These are phyloP conservation scores for Trametes polyzona DNA, from an alignment of 1,284 basidiomycete genomes.

Conservation along the genomic window DNA sequence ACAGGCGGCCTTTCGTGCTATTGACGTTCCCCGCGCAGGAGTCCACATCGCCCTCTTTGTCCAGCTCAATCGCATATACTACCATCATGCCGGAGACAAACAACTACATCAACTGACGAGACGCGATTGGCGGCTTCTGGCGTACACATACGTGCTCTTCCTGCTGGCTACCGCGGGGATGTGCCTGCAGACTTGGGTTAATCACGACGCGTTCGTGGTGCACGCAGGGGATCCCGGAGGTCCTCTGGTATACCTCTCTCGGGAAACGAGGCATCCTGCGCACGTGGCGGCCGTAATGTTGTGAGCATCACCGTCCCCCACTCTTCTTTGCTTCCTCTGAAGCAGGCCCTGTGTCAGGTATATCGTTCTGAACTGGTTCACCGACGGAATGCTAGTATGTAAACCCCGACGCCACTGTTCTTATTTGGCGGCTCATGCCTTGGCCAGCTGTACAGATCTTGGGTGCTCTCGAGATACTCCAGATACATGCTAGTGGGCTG, in stretches of 20 bases:
- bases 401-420: no score
- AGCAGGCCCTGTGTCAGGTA: conserved; percentile 28
- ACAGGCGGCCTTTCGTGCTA: no score
- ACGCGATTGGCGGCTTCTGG: conserved; percentile 20
- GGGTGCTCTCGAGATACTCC: conserved; percentile 22
- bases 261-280: conserved; percentile 21
- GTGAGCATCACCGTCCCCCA: conserved; percentile 24
- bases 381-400: conserved; percentile 38
- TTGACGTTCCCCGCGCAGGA: conserved; percentile 18
- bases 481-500: neutral
- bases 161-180: conserved; percentile 29
- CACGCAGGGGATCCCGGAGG: conserved; percentile 24
- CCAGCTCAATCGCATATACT: conserved; percentile 8
- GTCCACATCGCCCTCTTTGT: conserved; percentile 28
- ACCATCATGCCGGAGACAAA: neutral
- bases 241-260: conserved; percentile 29
- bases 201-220: conserved; percentile 28
- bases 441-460: conserved; percentile 34
- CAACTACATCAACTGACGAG: neutral
- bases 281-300: conserved; percentile 31
- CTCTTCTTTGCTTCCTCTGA: neutral
- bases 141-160: conserved; percentile 24
- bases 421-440: neutral
- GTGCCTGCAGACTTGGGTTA: conserved; percentile 32
- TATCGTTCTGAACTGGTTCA: conserved; percentile 38